Percentiles rank a stretch among this genome's conserved stretches.
phyloP scores from a whole-genome alignment of 2,329 filamentous ascomycete genomes.

The Microcyclospora tardicrescens region DNA sequence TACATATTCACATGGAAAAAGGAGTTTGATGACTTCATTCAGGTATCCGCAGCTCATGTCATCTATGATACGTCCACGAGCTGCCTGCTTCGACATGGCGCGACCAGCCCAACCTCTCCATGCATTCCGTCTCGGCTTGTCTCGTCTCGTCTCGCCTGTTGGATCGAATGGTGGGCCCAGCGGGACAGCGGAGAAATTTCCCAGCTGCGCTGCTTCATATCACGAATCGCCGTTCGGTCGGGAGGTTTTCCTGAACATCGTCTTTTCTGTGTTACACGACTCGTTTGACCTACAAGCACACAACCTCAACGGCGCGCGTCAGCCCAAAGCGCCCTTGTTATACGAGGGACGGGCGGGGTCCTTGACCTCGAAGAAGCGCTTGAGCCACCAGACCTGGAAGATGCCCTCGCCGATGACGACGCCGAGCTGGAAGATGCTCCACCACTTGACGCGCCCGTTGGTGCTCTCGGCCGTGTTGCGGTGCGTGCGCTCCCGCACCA shows the following conservation, averaged over 20 bases:
- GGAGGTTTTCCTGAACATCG: neutral
- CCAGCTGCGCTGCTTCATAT: too few relatives aligned
- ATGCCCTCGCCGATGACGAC: slow-evolving; percentile 82
- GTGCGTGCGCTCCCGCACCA: slow-evolving; percentile 88
- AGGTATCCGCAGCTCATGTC: too few relatives aligned
- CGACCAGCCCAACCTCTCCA: too few relatives aligned
- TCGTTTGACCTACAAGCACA: slow-evolving; percentile 25
- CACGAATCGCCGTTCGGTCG: too few relatives aligned
- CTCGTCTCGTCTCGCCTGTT: too few relatives aligned
- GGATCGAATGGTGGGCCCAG: too few relatives aligned
- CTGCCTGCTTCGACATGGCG: too few relatives aligned
- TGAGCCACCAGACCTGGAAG: slow-evolving; percentile 99
- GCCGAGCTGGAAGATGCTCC: slow-evolving; percentile 91
- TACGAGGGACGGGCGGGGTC: slow-evolving; percentile 16
- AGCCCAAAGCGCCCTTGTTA: slow-evolving; percentile 19
- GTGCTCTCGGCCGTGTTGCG: slow-evolving; percentile 98
- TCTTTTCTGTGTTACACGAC: slow-evolving; percentile 16
- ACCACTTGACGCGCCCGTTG: slow-evolving; percentile 96
- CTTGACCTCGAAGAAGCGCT: slow-evolving; percentile 27
- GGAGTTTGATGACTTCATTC: too few relatives aligned
- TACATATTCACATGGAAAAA: too few relatives aligned
- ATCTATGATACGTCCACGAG: too few relatives aligned
- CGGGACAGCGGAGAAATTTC: too few relatives aligned
- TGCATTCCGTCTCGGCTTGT: too few relatives aligned
- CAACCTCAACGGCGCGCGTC: slow-evolving; percentile 6